phyloP scores from a whole-genome alignment of 2,329 filamentous ascomycete species.

The Aspergillus quadrilineatus region DNA sequence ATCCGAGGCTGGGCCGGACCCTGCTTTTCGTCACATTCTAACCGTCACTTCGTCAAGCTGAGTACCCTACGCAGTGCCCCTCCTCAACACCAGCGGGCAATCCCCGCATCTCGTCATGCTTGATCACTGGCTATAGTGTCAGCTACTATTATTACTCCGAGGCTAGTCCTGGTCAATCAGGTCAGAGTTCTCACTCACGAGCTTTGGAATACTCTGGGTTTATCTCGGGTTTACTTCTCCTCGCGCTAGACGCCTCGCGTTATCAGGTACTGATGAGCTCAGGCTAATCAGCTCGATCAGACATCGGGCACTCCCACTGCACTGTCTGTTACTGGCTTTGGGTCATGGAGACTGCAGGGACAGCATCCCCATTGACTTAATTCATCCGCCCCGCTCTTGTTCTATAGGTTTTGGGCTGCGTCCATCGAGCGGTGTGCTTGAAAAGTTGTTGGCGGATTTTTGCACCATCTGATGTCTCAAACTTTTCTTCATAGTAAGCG shows the following conservation, averaged over 20 bases:
- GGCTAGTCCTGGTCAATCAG: neutral
- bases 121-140: neutral
- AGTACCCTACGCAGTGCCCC: neutral
- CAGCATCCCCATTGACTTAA: neutral
- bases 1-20: constrained; percentile 5
- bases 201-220: neutral
- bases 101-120: constrained; percentile 7
- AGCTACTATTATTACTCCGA: neutral
- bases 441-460: neutral
- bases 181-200: neutral
- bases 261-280: constrained; percentile 7
- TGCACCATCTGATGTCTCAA: neutral
- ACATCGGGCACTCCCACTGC: constrained; percentile 1
- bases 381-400: constrained; percentile 2
- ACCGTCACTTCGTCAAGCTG: neutral
- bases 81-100: neutral
- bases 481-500: too few species aligned
- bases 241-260: neutral
- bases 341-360: constrained; percentile 8
- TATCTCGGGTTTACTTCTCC: neutral
- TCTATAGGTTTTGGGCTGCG: neutral
- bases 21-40: neutral
- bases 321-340: neutral
- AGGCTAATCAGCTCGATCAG: constrained; percentile 3
- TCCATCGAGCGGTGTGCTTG: constrained; percentile 7